These are phyloP conservation scores for Pythium aphanidermatum DNA, from an alignment of 352 stramenopile genomes.

Conservation along the genomic window DNA sequence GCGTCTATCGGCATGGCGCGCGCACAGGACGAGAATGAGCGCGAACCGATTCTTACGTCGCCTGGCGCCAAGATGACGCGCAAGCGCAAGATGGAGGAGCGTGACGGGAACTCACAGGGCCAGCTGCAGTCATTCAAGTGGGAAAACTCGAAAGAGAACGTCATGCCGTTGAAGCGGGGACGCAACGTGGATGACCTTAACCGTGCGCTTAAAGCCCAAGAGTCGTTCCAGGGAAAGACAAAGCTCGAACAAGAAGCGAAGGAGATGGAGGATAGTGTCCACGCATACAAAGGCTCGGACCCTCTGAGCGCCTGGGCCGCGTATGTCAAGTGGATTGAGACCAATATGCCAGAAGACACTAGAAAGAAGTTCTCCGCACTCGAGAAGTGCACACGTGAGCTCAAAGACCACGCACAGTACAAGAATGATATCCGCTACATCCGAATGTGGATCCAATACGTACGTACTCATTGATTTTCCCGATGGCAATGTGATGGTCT, in stretches of 20 bases:
- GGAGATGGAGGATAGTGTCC: slow-evolving; percentile 39
- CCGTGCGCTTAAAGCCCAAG: slow-evolving; percentile 47
- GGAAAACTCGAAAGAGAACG: slow-evolving; percentile 85
- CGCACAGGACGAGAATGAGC: slow-evolving; percentile 19
- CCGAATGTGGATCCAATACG: slow-evolving; percentile 85
- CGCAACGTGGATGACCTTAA: slow-evolving; percentile 80
- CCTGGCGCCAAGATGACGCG: slow-evolving; percentile 11
- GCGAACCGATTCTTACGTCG: slow-evolving; percentile 7
- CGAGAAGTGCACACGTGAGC: slow-evolving; percentile 63
- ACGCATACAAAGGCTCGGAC: slow-evolving; percentile 51
- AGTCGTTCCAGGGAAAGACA: slow-evolving; percentile 60
- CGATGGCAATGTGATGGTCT: neutral
- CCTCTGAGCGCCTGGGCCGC: slow-evolving; percentile 61
- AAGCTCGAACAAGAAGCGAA: slow-evolving; percentile 48
- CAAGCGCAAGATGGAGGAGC: slow-evolving; percentile 36
- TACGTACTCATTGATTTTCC: too few species aligned
- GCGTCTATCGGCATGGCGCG: slow-evolving; percentile 10
- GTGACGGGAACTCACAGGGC: slow-evolving; percentile 18
- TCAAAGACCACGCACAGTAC: slow-evolving; percentile 61
- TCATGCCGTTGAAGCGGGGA: slow-evolving; percentile 77
- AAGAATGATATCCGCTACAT: slow-evolving; percentile 79
- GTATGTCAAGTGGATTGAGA: slow-evolving; percentile 77
- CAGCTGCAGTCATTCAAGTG: slow-evolving; percentile 53
- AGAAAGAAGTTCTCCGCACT: slow-evolving; percentile 69
- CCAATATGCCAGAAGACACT: slow-evolving; percentile 79